Conservation (phyloP, 768 basidiomycete genomes). For the Rhizopogon rudus region DNA sequence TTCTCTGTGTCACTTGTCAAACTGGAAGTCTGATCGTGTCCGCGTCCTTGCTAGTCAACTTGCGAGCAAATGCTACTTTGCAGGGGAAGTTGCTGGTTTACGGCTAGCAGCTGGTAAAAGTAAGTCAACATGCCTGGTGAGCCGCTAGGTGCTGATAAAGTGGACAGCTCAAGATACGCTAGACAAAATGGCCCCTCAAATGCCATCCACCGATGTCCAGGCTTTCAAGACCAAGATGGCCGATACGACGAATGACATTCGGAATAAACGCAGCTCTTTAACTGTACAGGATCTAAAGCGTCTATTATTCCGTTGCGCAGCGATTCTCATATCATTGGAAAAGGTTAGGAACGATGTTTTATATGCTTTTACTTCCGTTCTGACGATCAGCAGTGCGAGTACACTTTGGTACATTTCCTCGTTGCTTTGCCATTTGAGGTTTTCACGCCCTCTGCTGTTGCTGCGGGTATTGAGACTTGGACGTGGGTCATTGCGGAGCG, state of each 20-base stretch:
- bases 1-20: constrained; percentile 48
- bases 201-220: constrained; percentile 56
- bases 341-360: constrained; percentile 36
- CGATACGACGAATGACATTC: constrained; percentile 60
- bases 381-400: constrained; percentile 56
- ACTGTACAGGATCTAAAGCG: constrained; percentile 81
- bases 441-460: constrained; percentile 80
- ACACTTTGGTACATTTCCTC: constrained; percentile 80
- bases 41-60: constrained; percentile 81
- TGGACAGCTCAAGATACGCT: constrained; percentile 45
- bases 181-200: constrained; percentile 56
- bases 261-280: constrained; percentile 65
- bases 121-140: constrained; percentile 21
- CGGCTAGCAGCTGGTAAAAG: constrained; percentile 64
- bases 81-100: constrained; percentile 82
- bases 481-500: constrained; percentile 92
- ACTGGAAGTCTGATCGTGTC: constrained; percentile 75
- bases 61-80: constrained; percentile 86
- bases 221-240: constrained; percentile 66
- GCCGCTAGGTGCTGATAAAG: neutral
- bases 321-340: constrained; percentile 65
- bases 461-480: constrained; percentile 92
- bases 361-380: neutral
- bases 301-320: constrained; percentile 82
- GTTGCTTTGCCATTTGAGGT: constrained; percentile 87